Base-by-base conservation (phyloP, 2,329 filamentous ascomycete species). In the Alternaria consortialis region DNA sequence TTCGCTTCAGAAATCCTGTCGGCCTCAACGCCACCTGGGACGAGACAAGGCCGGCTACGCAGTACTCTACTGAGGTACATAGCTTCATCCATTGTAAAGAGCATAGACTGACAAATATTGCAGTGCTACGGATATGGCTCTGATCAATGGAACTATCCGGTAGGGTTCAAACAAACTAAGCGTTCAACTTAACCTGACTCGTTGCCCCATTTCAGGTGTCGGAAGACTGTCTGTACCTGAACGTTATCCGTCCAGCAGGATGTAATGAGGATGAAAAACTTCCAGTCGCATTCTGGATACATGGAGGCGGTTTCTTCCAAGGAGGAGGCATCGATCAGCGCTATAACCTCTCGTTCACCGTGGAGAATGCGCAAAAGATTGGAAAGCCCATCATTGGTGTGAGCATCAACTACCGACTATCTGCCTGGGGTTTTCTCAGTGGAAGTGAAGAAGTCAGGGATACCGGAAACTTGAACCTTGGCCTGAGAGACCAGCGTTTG, bases 391-490 rank as follows among this genome's bases (percentile, higher is more conserved):
- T 86, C 20, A 80, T 87, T 36, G 77, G 66, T 1, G 77, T 81
- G 4, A 77, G 58, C 56, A 74, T 81, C 48, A 80, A 80, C 65
- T 88, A 87, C 75, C 84, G 90, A 12, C 80, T 91, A 39, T 70
- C 68, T 57, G 67, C 71, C 17, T 84, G 92, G 69, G 91, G 91
- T 0, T 93, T 94, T 72, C 75, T 91, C 25, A 83, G 85, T 27
- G 73, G 74, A 40, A 73, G 70, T 20, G 62, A 76, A 44, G 74
- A 77, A 52, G 61, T 76, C 27, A 53, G 64, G 7, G 61, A 74
- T n/a, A 65, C 58, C 12, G 88, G 86, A 13, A 78, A 82, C 57
- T 76, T 83, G 63, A 79, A 83, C 40, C 66, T 83, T n/a, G 82
- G 81, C 15, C 71, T 84, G 2, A 72, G 77, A 31, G 82, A 84